Base-by-base conservation (phyloP, 495 filamentous ascomycete genomes). In the Beverwykella pulmonaria region DNA sequence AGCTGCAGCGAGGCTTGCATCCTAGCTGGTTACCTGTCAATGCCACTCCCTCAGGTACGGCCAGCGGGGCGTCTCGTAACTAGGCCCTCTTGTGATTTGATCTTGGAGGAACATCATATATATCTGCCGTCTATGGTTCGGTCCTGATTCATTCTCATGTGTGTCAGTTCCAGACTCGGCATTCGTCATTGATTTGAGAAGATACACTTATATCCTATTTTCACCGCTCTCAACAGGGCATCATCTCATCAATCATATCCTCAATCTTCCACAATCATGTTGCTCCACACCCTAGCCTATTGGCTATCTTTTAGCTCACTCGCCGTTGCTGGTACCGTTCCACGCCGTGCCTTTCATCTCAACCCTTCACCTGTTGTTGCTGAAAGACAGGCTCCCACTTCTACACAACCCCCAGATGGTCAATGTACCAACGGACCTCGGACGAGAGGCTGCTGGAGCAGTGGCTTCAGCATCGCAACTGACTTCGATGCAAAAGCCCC, bases 401-500 rank as follows among this genome's bases (percentile, higher is more conserved):
- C 61, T 10, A 57, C 61, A 36, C 12, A 22, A 20, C 60, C 34
- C 14, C 36, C 61, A 19, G 68, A 73, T 41, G 34, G 52, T n/a
- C 62, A 41, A 1, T 75, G 70, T 34, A 71, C 63, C 20, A 71
- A 75, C 61, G 64, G 67, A 15, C 67, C 72, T 17, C 20, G 27
- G 17, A 71, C 70, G 23, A 57, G 72, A 44, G 64, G 61, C 19
- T 75, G 72, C 53, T 75, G 70, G 72, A 59, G 55, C 23, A 61
- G 50, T 54, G 72, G 72, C 27, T 71, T 68, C 64, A 73, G 70
- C 39, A 69, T 75, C 19, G 36, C 70, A 2, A 75, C 70, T 20
- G 72, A 73, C 46, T 73, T 71, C 32, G 72, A 75, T 56, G 64
- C 55, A 2, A 73, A 75, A 39, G 46, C 72, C 10, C 72, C 72